Evolutionary conservation across 2,329 filamentous ascomycete species (phyloP).

Genomic region (Fonsecaea pedrosoi): DNA sequence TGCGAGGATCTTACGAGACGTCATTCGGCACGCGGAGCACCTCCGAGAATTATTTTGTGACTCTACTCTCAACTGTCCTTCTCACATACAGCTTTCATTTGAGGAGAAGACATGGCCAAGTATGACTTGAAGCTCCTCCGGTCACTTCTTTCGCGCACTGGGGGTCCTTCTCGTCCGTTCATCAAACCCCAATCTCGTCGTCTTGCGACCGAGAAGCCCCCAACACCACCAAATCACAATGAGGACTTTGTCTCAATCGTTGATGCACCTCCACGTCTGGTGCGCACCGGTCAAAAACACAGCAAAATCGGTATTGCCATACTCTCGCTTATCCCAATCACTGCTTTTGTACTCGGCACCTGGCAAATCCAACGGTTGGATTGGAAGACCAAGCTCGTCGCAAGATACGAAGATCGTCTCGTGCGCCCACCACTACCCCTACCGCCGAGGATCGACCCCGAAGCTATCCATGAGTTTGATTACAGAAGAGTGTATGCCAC

Average conservation of each 20-base stretch:
- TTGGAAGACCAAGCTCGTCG: conserved; percentile 93
- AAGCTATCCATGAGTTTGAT: conserved; percentile 86
- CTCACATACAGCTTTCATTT: neutral
- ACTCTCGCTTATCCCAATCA: conserved; percentile 81
- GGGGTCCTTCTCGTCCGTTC: conserved; percentile 7
- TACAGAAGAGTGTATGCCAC: conserved; percentile 81
- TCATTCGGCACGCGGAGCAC: neutral
- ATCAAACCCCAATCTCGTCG: conserved; percentile 11
- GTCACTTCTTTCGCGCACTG: conserved; percentile 8
- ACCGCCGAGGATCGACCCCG: conserved; percentile 79
- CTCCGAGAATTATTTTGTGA: conserved; percentile 10
- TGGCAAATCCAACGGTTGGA: conserved; percentile 94
- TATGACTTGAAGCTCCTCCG: conserved; percentile 29
- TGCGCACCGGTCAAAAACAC: conserved; percentile 76
- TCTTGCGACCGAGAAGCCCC: conserved; percentile 21
- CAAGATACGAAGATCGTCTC: conserved; percentile 89
- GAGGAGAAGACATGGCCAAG: conserved; percentile 24
- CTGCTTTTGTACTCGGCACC: conserved; percentile 85
- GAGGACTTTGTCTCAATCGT: conserved; percentile 83
- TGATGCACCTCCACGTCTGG: conserved; percentile 81
- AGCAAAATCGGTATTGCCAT: conserved; percentile 33
- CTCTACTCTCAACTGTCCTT: neutral
- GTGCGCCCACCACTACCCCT: conserved; percentile 84
- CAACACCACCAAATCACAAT: conserved; percentile 64
- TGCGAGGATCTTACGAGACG: neutral